These are phyloP conservation scores for Trichophyton rubrum DNA, from an alignment of 2,329 filamentous ascomycete species.

Conservation along the genomic window DNA sequence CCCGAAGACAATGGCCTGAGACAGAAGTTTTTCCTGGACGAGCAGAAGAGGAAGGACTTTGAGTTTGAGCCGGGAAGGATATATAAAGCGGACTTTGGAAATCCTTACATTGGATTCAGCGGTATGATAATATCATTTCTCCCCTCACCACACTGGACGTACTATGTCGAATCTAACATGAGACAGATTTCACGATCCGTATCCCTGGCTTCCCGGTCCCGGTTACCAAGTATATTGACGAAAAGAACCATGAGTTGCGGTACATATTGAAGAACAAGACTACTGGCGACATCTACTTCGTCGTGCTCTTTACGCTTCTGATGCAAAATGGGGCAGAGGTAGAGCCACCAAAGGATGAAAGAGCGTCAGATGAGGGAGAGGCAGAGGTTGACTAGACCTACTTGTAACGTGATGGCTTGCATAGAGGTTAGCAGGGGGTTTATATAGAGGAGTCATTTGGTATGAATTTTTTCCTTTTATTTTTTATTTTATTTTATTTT, in stretches of 20 bases:
- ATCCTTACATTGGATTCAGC: conserved; percentile 82
- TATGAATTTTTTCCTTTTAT: neutral
- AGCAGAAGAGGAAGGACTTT: conserved; percentile 44
- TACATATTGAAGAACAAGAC: conserved; percentile 77
- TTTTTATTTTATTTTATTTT: neutral
- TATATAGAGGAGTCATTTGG: neutral
- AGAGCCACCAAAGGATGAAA: conserved; percentile 4
- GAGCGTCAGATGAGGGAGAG: conserved; percentile 9
- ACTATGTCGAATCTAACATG: neutral
- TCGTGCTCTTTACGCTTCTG: conserved; percentile 67
- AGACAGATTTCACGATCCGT: conserved; percentile 27
- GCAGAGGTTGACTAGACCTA: conserved; percentile 16
- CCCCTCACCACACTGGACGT: neutral
- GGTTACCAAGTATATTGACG: conserved; percentile 32
- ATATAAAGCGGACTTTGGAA: conserved; percentile 67
- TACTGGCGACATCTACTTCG: conserved; percentile 64
- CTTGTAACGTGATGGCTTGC: neutral
- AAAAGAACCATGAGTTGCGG: conserved; percentile 72
- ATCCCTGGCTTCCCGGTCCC: conserved; percentile 27
- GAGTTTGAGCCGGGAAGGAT: conserved; percentile 49
- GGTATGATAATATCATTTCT: conserved; percentile 29
- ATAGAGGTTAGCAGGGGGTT: neutral
- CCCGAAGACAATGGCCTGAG: conserved; percentile 43
- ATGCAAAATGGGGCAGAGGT: conserved; percentile 21
- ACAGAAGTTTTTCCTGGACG: conserved; percentile 49